Conservation (phyloP, 495 filamentous ascomycete genomes). For the Podospora pseudopauciseta region DNA sequence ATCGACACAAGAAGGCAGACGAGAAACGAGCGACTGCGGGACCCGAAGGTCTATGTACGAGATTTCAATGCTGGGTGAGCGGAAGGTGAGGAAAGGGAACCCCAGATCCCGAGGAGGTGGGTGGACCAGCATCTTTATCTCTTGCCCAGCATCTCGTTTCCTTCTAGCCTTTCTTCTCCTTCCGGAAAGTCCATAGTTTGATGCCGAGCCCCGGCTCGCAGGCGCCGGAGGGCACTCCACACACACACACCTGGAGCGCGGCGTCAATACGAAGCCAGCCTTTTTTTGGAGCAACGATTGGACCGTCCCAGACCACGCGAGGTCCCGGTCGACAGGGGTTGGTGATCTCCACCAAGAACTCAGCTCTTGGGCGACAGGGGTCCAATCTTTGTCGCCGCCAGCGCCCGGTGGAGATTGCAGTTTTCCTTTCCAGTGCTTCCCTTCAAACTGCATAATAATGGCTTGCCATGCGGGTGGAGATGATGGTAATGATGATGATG, state of each 20-base stretch:
- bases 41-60: constrained; percentile 20
- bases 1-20: constrained; percentile 11
- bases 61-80: constrained; percentile 4
- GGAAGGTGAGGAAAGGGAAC: constrained; percentile 1
- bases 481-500: not conserved
- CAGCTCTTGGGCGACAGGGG: not conserved
- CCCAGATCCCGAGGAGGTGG: not conserved
- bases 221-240: constrained; percentile 5
- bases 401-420: not conserved
- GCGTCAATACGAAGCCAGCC: constrained; percentile 13
- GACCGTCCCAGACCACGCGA: constrained; percentile 2
- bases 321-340: not conserved
- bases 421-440: not conserved
- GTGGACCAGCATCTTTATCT: constrained; percentile 7
- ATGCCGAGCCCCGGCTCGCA: not conserved
- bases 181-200: constrained; percentile 3
- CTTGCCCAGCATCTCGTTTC: not conserved
- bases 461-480: not conserved
- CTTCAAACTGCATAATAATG: no score
- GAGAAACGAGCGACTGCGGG: constrained; percentile 18
- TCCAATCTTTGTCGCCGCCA: not conserved
- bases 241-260: not conserved
- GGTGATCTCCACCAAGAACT: not conserved
- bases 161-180: not conserved
- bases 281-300: constrained; percentile 2